Evolutionary conservation across 2,329 filamentous ascomycete genomes (phyloP).

Genomic region (Pseudopyricularia javanii): DNA sequence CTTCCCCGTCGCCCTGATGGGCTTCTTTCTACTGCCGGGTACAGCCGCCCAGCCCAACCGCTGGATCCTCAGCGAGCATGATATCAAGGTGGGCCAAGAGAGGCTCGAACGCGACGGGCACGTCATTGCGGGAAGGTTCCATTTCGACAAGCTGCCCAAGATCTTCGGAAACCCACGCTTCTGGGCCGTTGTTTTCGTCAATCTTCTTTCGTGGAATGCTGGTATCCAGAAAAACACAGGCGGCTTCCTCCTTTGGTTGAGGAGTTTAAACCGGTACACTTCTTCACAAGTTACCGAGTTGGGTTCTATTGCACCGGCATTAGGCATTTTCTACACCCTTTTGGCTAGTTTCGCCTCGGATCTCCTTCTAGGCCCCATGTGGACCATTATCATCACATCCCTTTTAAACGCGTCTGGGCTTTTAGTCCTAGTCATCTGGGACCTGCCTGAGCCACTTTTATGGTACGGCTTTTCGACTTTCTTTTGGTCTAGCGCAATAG

Average conservation of each 20-base stretch:
- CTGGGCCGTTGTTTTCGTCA: constrained; percentile 35
- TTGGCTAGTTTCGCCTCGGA: constrained; percentile 42
- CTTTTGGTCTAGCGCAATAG: constrained; percentile 36
- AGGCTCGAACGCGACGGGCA: constrained; percentile 33
- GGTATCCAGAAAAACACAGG: constrained; percentile 31
- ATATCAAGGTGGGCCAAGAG: constrained; percentile 29
- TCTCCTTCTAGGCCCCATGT: constrained; percentile 35
- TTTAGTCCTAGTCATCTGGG: constrained; percentile 41
- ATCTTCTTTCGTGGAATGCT: constrained; percentile 45
- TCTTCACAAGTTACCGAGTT: constrained; percentile 4
- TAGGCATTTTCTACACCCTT: constrained; percentile 44
- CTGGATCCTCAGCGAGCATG: constrained; percentile 29
- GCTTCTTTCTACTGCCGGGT: constrained; percentile 10
- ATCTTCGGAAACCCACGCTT: constrained; percentile 31
- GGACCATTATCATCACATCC: constrained; percentile 39
- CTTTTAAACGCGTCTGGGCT: constrained; percentile 38
- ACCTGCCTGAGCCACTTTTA: constrained; percentile 37
- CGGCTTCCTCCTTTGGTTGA: constrained; percentile 45
- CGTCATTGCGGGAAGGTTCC: constrained; percentile 20
- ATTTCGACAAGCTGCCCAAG: constrained; percentile 14
- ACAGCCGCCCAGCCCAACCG: constrained; percentile 18
- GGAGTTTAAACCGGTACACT: constrained; percentile 24
- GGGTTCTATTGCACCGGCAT: constrained; percentile 12
- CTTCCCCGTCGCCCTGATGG: constrained; percentile 8
- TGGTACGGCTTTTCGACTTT: constrained; percentile 41